phyloP scores from a whole-genome alignment of 73 alveolate genomes.

The Blepharisma japonicum region DNA sequence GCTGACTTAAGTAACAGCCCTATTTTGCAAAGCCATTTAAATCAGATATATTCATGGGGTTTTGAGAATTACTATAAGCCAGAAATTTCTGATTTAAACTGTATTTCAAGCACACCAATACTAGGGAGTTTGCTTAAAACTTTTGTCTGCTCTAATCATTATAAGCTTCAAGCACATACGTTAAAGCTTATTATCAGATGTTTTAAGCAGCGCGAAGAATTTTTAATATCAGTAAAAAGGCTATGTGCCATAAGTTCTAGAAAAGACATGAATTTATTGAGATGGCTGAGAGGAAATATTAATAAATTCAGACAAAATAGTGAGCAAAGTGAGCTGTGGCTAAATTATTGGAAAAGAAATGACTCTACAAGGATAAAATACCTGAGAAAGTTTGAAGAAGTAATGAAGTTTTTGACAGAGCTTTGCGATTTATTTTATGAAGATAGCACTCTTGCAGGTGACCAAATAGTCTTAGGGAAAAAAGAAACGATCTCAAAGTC shows the following conservation, averaged over 20 bases:
- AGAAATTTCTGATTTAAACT: too few species aligned
- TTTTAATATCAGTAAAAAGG: constrained; percentile 3
- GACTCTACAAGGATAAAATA: not conserved
- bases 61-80: too few species aligned
- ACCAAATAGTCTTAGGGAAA: not conserved
- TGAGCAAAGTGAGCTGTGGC: constrained; percentile 6
- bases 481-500: not conserved
- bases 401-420: not conserved
- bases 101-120: too few species aligned
- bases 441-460: not conserved
- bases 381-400: not conserved
- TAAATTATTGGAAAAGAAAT: constrained; percentile 22
- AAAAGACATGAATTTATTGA: not conserved
- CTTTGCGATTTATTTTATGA: not conserved
- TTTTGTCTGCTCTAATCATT: not conserved
- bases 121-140: not conserved
- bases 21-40: too few species aligned
- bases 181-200: not conserved
- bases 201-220: not conserved
- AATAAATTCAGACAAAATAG: not conserved
- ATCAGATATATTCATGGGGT: too few species aligned
- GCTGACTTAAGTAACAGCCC: too few species aligned
- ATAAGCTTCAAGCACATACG: not conserved
- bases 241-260: not conserved
- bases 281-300: not conserved